Evolutionary conservation across 805 yeast genomes (phyloP), one percentile per base, ranked within the genome.

Genomic region (Candida cerambycidarum): DNA sequence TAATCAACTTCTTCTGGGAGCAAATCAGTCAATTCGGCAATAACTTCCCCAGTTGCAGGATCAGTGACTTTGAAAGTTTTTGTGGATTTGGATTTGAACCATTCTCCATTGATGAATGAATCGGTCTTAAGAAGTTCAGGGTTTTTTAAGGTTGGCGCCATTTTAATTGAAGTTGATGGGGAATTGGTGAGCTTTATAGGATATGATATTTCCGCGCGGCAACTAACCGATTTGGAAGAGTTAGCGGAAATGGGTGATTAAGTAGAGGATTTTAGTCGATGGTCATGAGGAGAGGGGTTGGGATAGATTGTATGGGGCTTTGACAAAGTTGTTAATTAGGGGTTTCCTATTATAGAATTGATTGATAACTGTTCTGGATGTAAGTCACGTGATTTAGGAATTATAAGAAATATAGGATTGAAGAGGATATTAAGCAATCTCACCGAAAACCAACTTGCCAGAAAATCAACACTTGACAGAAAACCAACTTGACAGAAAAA

Each of bases 11-110:
- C 79, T 46, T 67, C 69, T 1, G 65, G 59, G n/a, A 67, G 56
- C 40, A 65, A 79, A 46, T 79, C 83, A 5, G 69, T 67, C 39
- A 69, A 56, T 50, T 61, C 69, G 29, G 54, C 50, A 27, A 69
- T 63, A 19, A 55, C 48, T 40, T 65, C 62, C 33, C 59, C 70
- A 17, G 71, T 67, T 2, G 73, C 73, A 1, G 75, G 75, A 46
- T 69, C 71, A 37, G 44, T 44, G 13, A 69, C 73, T 46, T 57
- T 55, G 48, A 68, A 68, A 8, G 69, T 64, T 43, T 61, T 62
- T 37, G 63, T 48, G 15, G 73, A 64, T 42, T 59, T 65, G 23
- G 71, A 65, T 11, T 59, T 56, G 40, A 53, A 52, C 73, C 73
- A 69, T 45, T 61, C 55, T 19, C 74, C 74, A 40, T 66, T 65